These are phyloP conservation scores for Capronia americana DNA, from an alignment of 2,329 filamentous ascomycete species.

Conservation along the genomic window DNA sequence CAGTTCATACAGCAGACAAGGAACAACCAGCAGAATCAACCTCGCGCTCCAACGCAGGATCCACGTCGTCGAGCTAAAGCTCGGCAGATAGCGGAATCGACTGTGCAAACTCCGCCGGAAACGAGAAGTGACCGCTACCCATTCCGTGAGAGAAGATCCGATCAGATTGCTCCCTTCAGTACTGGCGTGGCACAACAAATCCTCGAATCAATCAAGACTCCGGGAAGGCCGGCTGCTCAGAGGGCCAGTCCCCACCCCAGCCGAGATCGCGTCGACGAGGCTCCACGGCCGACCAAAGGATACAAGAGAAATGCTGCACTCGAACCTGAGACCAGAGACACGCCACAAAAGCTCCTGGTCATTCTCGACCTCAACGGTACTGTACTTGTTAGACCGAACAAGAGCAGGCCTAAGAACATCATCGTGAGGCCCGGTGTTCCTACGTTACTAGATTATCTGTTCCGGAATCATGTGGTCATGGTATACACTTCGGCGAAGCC, in stretches of 20 bases:
- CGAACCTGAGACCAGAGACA: conserved; percentile 50
- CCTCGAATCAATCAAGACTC: conserved; percentile 23
- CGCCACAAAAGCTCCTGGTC: conserved; percentile 72
- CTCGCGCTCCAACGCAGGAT: background rate
- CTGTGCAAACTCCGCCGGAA: background rate
- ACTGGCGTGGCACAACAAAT: conserved; percentile 18
- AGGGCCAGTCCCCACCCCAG: conserved; percentile 1
- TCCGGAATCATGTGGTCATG: conserved; percentile 77
- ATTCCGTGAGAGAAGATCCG: conserved; percentile 22
- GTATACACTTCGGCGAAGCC: conserved; percentile 89
- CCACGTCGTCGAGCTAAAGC: background rate
- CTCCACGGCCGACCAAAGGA: conserved; percentile 45
- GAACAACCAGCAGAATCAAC: background rate
- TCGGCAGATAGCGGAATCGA: background rate
- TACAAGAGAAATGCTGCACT: conserved; percentile 67
- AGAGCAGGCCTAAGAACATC: conserved; percentile 60
- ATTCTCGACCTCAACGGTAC: conserved; percentile 95
- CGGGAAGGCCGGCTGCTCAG: background rate
- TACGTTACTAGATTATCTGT: conserved; percentile 74
- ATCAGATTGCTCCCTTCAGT: conserved; percentile 26
- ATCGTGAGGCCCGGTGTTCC: conserved; percentile 70
- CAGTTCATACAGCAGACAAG: conserved; percentile 24
- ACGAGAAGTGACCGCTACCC: conserved; percentile 14
- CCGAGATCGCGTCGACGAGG: conserved; percentile 7
- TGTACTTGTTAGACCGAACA: conserved; percentile 71